Conservation (phyloP, 108 stramenopile genomes). For the Pseudonitzschia multiseries region DNA sequence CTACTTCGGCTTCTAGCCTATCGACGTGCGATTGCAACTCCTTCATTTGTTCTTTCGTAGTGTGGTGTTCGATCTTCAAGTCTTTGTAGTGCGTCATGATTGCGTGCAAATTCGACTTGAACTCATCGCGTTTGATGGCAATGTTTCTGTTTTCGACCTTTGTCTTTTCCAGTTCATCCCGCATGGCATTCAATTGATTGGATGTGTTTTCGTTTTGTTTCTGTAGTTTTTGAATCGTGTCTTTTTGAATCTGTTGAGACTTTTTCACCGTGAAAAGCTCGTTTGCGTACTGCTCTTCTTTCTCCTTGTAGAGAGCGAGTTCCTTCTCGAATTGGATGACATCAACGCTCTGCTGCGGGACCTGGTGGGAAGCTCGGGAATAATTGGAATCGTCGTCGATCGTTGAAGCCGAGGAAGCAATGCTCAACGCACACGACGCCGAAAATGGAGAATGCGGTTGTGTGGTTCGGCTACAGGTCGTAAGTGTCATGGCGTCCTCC, state of each 20-base stretch:
- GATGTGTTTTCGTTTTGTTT: background rate
- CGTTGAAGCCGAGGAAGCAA: background rate
- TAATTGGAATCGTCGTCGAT: background rate
- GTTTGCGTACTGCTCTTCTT: background rate
- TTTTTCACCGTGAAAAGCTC: background rate
- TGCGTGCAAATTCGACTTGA: background rate
- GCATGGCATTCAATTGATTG: background rate
- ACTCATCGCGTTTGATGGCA: conserved; percentile 9
- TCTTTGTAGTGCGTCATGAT: conserved; percentile 7
- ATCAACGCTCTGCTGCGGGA: background rate
- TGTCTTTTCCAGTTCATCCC: background rate
- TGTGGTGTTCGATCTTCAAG: background rate
- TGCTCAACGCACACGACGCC: background rate
- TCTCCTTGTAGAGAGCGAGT: conserved; percentile 1
- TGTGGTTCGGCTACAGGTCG: background rate
- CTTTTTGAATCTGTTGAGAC: conserved; percentile 1
- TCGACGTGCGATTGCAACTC: background rate
- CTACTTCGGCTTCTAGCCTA: background rate
- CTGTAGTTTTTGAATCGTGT: background rate
- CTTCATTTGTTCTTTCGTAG: background rate
- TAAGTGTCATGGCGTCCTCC: background rate
- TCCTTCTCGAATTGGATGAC: background rate
- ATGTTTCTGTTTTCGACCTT: background rate
- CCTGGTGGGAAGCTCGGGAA: too few relatives aligned
- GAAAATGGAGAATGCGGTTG: background rate